Conservation (phyloP, 768 basidiomycete species). For the Pleurotus eryngii region DNA sequence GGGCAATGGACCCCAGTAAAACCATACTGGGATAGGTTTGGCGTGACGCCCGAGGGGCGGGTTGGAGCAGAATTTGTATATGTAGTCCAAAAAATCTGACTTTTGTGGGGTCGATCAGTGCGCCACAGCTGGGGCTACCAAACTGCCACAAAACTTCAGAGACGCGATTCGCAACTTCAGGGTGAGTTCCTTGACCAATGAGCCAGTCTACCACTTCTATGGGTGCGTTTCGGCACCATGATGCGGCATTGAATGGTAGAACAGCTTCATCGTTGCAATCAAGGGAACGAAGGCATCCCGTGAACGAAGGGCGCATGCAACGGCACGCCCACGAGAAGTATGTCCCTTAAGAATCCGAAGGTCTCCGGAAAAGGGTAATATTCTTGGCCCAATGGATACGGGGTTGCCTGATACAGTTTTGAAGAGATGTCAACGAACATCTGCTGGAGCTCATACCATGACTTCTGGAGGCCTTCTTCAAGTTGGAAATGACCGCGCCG, state of each 20-base stretch:
- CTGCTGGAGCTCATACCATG: neutral
- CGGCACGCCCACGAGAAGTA: neutral
- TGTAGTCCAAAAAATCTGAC: conserved; percentile 1
- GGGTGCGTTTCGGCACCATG: neutral
- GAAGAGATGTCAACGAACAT: neutral
- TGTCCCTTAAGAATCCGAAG: conserved; percentile 7
- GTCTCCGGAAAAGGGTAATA: conserved; percentile 2
- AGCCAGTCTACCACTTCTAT: neutral
- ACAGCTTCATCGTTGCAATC: conserved; percentile 5
- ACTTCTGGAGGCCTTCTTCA: neutral
- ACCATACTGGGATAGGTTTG: neutral
- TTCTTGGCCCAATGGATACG: neutral
- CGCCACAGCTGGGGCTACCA: neutral
- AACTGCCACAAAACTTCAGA: neutral
- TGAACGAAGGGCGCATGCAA: conserved; percentile 2
- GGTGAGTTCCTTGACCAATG: neutral
- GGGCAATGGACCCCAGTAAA: conserved; percentile 3
- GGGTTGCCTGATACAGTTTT: neutral
- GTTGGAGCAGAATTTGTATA: neutral
- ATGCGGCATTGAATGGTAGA: neutral
- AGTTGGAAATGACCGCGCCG: neutral
- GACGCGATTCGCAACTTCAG: neutral
- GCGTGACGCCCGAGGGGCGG: neutral
- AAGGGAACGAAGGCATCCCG: conserved; percentile 12
- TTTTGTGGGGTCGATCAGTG: neutral